These are phyloP conservation scores for Coffea canephora DNA, from an alignment of 257 asterid species.

Conservation along the genomic window DNA sequence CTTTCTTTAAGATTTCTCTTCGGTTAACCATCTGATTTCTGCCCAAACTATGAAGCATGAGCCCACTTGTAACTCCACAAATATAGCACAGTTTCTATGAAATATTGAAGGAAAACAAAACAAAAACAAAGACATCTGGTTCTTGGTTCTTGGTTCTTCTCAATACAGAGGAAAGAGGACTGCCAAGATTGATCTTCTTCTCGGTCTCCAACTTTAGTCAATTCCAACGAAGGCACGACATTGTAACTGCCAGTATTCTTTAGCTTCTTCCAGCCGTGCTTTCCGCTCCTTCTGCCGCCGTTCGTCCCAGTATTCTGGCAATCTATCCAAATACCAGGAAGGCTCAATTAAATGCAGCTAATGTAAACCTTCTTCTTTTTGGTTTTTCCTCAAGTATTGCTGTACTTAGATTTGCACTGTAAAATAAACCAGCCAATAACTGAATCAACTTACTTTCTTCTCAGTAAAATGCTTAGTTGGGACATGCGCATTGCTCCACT, in stretches of 20 bases:
- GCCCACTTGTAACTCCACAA: not conserved
- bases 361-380: too few relatives aligned
- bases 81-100: not conserved
- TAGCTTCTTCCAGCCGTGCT: constrained; percentile 23
- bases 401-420: not conserved
- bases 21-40: not conserved
- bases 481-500: constrained; percentile 18
- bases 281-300: constrained; percentile 22
- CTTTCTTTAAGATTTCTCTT: too few relatives aligned
- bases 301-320: constrained; percentile 25
- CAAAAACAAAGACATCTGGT: not conserved
- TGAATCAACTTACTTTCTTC: constrained; percentile 18
- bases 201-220: not conserved
- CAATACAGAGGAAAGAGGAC: not conserved
- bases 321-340: constrained; percentile 9
- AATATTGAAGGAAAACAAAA: not conserved
- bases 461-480: constrained; percentile 15
- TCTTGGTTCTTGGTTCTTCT: not conserved
- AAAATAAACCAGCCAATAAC: not conserved
- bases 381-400: not conserved
- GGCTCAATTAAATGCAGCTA: not conserved
- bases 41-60: not conserved
- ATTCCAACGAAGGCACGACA: constrained; percentile 22
- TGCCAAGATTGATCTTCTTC: not conserved
- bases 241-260: constrained; percentile 18